phyloP scores from a whole-genome alignment of 2,329 filamentous ascomycete species.

The Stemphylium vesicarium region DNA sequence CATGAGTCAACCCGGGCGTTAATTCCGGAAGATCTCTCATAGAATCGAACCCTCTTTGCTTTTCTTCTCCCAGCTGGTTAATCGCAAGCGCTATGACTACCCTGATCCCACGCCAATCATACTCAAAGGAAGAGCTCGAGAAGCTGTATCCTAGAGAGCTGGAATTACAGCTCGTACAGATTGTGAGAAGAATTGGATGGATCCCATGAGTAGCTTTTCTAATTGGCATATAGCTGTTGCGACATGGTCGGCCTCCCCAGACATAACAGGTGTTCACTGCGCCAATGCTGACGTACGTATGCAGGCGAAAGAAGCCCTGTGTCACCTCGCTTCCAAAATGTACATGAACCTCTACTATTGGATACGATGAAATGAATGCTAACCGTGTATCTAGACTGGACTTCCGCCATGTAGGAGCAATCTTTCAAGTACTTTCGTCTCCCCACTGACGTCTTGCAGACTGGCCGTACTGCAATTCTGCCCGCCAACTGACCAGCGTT shows the following conservation, averaged over 20 bases:
- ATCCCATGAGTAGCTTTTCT: constrained; percentile 3
- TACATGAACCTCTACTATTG: constrained; percentile 46
- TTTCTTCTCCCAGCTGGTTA: neutral
- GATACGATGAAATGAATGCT: neutral
- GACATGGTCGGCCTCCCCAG: constrained; percentile 43
- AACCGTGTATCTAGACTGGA: constrained; percentile 33
- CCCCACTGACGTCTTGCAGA: constrained; percentile 47
- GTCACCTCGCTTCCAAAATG: constrained; percentile 84
- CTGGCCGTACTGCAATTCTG: constrained; percentile 91
- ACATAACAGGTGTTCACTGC: neutral
- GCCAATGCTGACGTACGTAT: constrained; percentile 7
- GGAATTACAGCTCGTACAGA: constrained; percentile 86
- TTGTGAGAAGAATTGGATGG: constrained; percentile 57
- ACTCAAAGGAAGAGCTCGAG: constrained; percentile 79
- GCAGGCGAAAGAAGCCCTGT: constrained; percentile 81
- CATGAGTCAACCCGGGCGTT: neutral
- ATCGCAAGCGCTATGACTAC: constrained; percentile 69
- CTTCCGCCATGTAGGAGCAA: constrained; percentile 39
- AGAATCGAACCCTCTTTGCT: neutral
- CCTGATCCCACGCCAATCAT: constrained; percentile 74
- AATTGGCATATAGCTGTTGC: constrained; percentile 39
- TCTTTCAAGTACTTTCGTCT: neutral
- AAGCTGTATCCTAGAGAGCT: constrained; percentile 80
- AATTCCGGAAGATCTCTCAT: neutral
- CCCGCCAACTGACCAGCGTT: constrained; percentile 71